Evolutionary conservation across 2,329 filamentous ascomycete species (phyloP).

Genomic region (Calonectria hongkongensis): DNA sequence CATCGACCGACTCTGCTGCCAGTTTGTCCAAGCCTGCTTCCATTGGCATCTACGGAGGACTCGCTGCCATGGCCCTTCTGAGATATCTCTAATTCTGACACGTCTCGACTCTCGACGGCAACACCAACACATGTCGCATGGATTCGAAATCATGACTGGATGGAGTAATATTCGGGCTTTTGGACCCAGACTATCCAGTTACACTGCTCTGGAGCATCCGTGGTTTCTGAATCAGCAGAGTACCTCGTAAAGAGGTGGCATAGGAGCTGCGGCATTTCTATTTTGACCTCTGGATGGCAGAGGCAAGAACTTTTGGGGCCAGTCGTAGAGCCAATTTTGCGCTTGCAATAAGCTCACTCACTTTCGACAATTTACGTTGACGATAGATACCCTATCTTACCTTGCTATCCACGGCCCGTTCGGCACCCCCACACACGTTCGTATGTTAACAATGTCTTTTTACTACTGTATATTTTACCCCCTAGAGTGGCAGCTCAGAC

Average conservation of each 20-base stretch:
- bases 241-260: not conserved
- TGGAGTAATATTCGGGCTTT: not conserved
- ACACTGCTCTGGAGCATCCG: not conserved
- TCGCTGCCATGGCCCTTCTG: not conserved
- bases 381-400: conserved; percentile 24
- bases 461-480: conserved; percentile 21
- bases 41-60: conserved; percentile 6
- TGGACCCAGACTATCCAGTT: not conserved
- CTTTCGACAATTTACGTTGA: conserved; percentile 15
- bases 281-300: conserved; percentile 1
- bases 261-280: not conserved
- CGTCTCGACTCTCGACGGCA: not conserved
- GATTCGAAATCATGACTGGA: not conserved
- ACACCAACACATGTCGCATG: not conserved
- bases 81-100: conserved; percentile 7
- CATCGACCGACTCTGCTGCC: not conserved
- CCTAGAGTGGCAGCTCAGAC: conserved; percentile 12
- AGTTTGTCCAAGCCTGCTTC: conserved; percentile 3
- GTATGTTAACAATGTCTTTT: conserved; percentile 14
- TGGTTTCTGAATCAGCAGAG: not conserved
- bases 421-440: conserved; percentile 3
- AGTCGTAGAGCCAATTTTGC: conserved; percentile 5
- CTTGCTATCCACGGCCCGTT: conserved; percentile 13
- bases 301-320: not conserved
- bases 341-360: conserved; percentile 5